A percentile compares a stretch with the other conserved stretches of the same genome.
These are phyloP conservation scores for Candida wancherniae DNA, from an alignment of 805 yeast genomes.

Conservation along the genomic window DNA sequence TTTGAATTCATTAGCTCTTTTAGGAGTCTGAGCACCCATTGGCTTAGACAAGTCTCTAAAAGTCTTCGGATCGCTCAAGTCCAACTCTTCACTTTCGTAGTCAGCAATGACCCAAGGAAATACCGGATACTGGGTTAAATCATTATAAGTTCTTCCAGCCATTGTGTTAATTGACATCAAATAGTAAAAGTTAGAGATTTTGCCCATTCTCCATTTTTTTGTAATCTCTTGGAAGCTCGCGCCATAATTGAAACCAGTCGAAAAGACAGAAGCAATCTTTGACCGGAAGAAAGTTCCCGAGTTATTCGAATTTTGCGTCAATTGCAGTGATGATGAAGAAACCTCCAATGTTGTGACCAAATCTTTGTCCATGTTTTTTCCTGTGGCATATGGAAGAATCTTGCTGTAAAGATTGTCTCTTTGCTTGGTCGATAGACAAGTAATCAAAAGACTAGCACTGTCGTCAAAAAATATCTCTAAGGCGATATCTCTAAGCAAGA, in stretches of 20 bases:
- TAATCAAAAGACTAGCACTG: slow-evolving; percentile 66
- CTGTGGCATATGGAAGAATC: slow-evolving; percentile 46
- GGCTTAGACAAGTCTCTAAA: slow-evolving; percentile 80
- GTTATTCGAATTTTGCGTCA: slow-evolving; percentile 9
- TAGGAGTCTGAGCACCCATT: slow-evolving; percentile 79
- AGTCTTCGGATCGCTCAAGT: slow-evolving; percentile 54
- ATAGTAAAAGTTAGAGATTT: slow-evolving; percentile 78
- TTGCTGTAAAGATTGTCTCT: slow-evolving; percentile 55
- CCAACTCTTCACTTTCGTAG: slow-evolving; percentile 66
- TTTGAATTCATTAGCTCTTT: slow-evolving; percentile 56
- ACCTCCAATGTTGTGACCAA: slow-evolving; percentile 50
- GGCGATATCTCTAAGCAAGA: slow-evolving; percentile 74
- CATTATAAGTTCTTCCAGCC: slow-evolving; percentile 88
- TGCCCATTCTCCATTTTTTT: slow-evolving; percentile 69
- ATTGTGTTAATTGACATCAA: slow-evolving; percentile 74
- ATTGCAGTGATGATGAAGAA: slow-evolving; percentile 30
- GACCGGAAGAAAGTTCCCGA: slow-evolving; percentile 21
- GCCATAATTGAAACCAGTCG: slow-evolving; percentile 21
- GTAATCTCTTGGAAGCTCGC: slow-evolving; percentile 40
- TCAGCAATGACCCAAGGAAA: slow-evolving; percentile 91
- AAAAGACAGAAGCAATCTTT: slow-evolving; percentile 35
- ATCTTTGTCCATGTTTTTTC: slow-evolving; percentile 50
- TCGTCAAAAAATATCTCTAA: slow-evolving; percentile 70
- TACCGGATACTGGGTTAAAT: slow-evolving; percentile 84
- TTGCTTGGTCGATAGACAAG: slow-evolving; percentile 48